Evolutionary conservation across 2,329 filamentous ascomycete species (phyloP), one percentile per base, ranked within the genome.

Genomic region (Davidsoniella eucalypti): DNA sequence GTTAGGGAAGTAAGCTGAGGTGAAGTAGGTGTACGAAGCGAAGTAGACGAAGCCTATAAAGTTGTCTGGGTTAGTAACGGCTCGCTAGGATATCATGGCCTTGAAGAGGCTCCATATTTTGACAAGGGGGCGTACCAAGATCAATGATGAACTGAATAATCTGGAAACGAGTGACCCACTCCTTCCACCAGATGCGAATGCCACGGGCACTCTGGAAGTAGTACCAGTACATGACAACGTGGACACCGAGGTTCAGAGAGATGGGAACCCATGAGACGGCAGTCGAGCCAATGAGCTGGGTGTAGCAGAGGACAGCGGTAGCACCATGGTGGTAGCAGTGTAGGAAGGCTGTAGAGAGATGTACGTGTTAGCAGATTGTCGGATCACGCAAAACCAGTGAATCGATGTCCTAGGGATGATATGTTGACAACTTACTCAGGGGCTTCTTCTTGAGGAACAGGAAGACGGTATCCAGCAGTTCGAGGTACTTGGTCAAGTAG

Each of bases 221-320:
- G 80, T 96, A 96, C 88, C 88, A 95, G 82, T 96, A 96, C 90
- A 96, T 96, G 64, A 95, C 84, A 53, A 96, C 90, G 70, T 96
- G 90, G 50, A 96, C 90, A 56, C 78, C 79, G 62, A 96, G 70
- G 76, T 96, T 96, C 60, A 96, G 78, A 49, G 79, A 82, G 64
- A 96, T 96, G 55, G 83, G 81, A 51, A 94, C 86, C 90, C 90
- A 96, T 54, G 88, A 94, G 52, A 96, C 90, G 41, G 90, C 77
- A 43, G 90, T 96, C 62, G 85, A 78, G 58, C 90, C 90, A 61
- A 94, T 82, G 57, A 96, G 79, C 72, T 96, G 90, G 51, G 87
- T 94, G 75, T 94, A 96, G 83, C 90, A 95, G 60, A 96, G 84
- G 56, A 95, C 82, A 59, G 90, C 90, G 52, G 90, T 96, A 50